phyloP scores from a whole-genome alignment of 1,139 yeast species.

The Yamadazyma atmosphaerica region DNA sequence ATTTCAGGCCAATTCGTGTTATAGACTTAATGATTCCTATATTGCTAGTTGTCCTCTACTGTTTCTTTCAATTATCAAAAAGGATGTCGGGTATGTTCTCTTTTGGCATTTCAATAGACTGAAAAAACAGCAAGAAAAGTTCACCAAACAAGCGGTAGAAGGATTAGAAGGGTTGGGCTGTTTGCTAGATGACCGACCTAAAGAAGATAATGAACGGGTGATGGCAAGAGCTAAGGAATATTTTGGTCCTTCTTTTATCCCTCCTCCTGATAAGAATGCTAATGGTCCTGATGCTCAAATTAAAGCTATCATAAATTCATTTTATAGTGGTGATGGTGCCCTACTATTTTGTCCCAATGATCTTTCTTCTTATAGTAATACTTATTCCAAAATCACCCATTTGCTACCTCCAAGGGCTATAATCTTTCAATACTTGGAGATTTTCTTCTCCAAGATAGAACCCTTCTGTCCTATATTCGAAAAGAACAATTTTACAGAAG shows the following conservation, averaged over 20 bases:
- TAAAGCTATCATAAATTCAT: slow-evolving; percentile 9
- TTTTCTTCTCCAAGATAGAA: slow-evolving; percentile 42
- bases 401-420: slow-evolving; percentile 14
- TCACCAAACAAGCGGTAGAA: slow-evolving; percentile 6
- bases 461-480: slow-evolving; percentile 51
- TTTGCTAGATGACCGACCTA: slow-evolving; percentile 9
- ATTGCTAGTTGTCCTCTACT: slow-evolving; percentile 14
- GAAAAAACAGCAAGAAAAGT: slow-evolving; percentile 7
- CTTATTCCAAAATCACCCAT: slow-evolving; percentile 2
- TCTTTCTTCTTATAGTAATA: slow-evolving; percentile 7
- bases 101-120: slow-evolving; percentile 15
- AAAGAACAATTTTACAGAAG: slow-evolving; percentile 25
- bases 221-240: slow-evolving; percentile 9
- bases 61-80: slow-evolving; percentile 11
- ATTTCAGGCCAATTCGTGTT: slow-evolving; percentile 8
- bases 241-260: slow-evolving; percentile 14
- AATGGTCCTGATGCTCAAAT: slow-evolving; percentile 5
- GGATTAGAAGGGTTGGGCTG: slow-evolving; percentile 11
- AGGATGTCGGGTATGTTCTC: slow-evolving; percentile 12
- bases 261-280: slow-evolving; percentile 8
- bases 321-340: slow-evolving; percentile 6
- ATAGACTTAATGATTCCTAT: slow-evolving; percentile 11
- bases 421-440: slow-evolving; percentile 13
- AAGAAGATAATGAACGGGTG: slow-evolving; percentile 4
- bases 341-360: slow-evolving; percentile 11